A percentile compares a stretch with the other conserved stretches of the same genome.
These are phyloP conservation scores for Lichtheimia ornata DNA, from an alignment of 371 early-diverging fungal species.

Conservation along the genomic window DNA sequence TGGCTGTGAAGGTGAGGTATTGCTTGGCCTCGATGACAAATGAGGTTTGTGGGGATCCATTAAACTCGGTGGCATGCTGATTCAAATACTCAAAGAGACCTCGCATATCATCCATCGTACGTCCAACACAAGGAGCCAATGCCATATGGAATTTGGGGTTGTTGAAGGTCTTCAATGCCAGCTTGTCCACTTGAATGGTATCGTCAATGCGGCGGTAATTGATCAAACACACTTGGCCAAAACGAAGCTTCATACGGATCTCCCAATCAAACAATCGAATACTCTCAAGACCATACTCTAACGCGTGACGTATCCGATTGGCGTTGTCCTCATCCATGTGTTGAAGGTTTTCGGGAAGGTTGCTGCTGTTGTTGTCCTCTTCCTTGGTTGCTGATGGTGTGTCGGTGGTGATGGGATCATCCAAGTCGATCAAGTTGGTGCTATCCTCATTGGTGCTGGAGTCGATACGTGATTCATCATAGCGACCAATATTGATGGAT, in stretches of 20 bases:
- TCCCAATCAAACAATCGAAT: conserved; percentile 41
- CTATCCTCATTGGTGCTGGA: not conserved
- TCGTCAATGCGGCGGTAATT: conserved; percentile 8
- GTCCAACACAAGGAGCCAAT: conserved; percentile 29
- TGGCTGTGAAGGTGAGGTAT: conserved; percentile 9
- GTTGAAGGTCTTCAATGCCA: conserved; percentile 19
- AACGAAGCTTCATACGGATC: conserved; percentile 44
- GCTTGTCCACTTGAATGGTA: conserved; percentile 5
- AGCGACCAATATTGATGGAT: conserved; percentile 20
- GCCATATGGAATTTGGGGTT: conserved; percentile 14
- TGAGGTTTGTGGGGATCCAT: conserved; percentile 20
- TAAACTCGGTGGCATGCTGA: conserved; percentile 11
- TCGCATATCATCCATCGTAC: conserved; percentile 12
- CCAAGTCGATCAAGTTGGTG: conserved; percentile 24
- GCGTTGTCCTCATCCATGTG: conserved; percentile 27
- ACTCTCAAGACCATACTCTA: conserved; percentile 39
- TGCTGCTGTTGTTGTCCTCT: conserved; percentile 3
- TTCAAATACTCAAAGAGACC: conserved; percentile 21
- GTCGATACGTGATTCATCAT: not conserved
- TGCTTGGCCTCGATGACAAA: conserved; percentile 24
- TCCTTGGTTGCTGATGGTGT: not conserved
- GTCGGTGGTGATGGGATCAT: conserved; percentile 11
- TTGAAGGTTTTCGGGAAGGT: conserved; percentile 12
- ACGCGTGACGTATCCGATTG: conserved; percentile 9
- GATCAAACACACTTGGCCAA: conserved; percentile 31